These are phyloP conservation scores for Fusarium kyushuense DNA, from an alignment of 2,329 filamentous ascomycete species.

Conservation along the genomic window DNA sequence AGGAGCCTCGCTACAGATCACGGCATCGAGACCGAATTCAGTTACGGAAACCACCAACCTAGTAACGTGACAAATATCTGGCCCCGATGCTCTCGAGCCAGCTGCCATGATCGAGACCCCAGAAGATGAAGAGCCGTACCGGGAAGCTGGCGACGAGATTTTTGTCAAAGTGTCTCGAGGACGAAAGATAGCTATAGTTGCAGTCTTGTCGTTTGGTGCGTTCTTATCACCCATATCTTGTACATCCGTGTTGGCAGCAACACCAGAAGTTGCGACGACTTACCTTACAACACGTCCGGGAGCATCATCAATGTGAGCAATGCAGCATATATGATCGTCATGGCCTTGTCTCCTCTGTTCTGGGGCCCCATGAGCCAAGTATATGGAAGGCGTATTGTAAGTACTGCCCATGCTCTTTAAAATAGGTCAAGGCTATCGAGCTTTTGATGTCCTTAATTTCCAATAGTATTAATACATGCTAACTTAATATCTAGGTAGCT, in stretches of 20 bases:
- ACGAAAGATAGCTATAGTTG: slow-evolving; percentile 75
- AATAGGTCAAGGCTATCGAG: neutral
- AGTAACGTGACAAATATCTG: slow-evolving; percentile 49
- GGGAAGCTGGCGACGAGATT: slow-evolving; percentile 60
- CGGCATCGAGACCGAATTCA: neutral
- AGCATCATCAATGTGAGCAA: slow-evolving; percentile 80
- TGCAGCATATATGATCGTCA: slow-evolving; percentile 79
- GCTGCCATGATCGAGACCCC: slow-evolving; percentile 9
- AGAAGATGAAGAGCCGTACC: slow-evolving; percentile 32
- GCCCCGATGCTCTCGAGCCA: slow-evolving; percentile 48
- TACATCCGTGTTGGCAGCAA: slow-evolving; percentile 78
- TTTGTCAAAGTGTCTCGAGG: slow-evolving; percentile 73
- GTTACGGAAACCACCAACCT: slow-evolving; percentile 34
- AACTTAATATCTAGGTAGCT: slow-evolving; percentile 48
- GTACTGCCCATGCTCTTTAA: slow-evolving; percentile 40
- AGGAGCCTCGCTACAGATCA: neutral
- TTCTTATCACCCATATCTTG: slow-evolving; percentile 82
- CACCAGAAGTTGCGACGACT: slow-evolving; percentile 77
- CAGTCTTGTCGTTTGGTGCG: slow-evolving; percentile 77
- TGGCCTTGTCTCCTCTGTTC: slow-evolving; percentile 76
- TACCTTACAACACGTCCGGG: slow-evolving; percentile 74
- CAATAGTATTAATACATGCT: neutral
- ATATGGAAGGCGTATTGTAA: slow-evolving; percentile 68
- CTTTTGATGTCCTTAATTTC: too few species aligned
- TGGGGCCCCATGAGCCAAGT: slow-evolving; percentile 79